phyloP scores from a whole-genome alignment of 2,329 filamentous ascomycete genomes.

The Tolypocladium guangdongense region DNA sequence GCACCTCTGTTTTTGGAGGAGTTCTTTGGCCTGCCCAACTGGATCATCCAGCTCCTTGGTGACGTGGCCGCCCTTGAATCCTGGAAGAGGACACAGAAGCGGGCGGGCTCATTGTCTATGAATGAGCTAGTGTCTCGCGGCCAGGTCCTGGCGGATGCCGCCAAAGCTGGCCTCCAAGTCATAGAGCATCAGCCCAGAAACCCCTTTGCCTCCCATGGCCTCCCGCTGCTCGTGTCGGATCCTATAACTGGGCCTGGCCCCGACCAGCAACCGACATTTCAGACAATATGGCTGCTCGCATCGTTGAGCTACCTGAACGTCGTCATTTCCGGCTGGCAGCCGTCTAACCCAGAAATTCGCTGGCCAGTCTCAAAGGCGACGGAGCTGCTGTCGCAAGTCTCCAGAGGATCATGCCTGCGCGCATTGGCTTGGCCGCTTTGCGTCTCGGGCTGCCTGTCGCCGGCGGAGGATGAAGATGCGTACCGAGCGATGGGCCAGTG shows the following conservation, averaged over 20 bases:
- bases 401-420: constrained; percentile 19
- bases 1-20: constrained; percentile 33
- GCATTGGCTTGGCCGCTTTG: constrained; percentile 30
- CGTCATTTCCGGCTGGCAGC: constrained; percentile 40
- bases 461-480: constrained; percentile 26
- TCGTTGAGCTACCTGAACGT: constrained; percentile 35
- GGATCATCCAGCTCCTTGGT: constrained; percentile 42
- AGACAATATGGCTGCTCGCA: constrained; percentile 37
- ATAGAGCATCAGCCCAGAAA: constrained; percentile 14
- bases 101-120: constrained; percentile 31
- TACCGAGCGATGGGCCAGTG: constrained; percentile 28
- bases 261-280: constrained; percentile 14
- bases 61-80: constrained; percentile 41
- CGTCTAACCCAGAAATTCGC: constrained; percentile 29
- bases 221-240: constrained; percentile 6
- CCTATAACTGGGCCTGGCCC: constrained; percentile 9
- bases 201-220: not conserved
- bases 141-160: constrained; percentile 25
- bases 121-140: constrained; percentile 34
- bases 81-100: constrained; percentile 40
- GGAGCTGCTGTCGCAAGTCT: constrained; percentile 21
- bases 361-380: constrained; percentile 20
- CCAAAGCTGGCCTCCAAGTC: constrained; percentile 20
- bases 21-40: constrained; percentile 45
- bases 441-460: constrained; percentile 29